A percentile compares a stretch with the other conserved stretches of the same genome.
These are phyloP conservation scores for Trichophyton simii DNA, from an alignment of 2,329 filamentous ascomycete genomes.

Conservation along the genomic window DNA sequence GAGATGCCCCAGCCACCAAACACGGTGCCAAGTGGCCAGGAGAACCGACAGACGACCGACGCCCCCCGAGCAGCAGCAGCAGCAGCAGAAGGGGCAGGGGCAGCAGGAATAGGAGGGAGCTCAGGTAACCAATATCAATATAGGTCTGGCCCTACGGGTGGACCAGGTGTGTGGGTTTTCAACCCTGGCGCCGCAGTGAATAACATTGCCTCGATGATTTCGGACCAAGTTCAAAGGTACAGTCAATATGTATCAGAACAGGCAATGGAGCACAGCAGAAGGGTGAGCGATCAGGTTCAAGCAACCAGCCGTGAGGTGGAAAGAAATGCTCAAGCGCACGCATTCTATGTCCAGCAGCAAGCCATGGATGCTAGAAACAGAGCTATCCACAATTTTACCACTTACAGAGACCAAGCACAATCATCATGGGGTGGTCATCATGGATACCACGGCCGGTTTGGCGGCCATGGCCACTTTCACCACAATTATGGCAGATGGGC, in stretches of 20 bases:
- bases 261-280: slow-evolving; percentile 24
- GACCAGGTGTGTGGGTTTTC: background rate
- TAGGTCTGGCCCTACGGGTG: background rate
- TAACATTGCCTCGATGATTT: slow-evolving; percentile 25
- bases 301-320: slow-evolving; percentile 28
- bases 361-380: background rate
- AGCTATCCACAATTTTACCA: background rate
- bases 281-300: slow-evolving; percentile 24
- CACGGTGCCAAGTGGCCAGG: too few species aligned
- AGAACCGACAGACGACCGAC: background rate
- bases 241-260: slow-evolving; percentile 28
- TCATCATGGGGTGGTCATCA: background rate
- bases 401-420: background rate
- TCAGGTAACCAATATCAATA: background rate
- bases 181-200: background rate
- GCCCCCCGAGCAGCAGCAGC: background rate
- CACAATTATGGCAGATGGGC: background rate
- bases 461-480: background rate
- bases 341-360: slow-evolving; percentile 26
- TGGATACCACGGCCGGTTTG: background rate
- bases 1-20: background rate
- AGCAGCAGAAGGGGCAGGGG: background rate
- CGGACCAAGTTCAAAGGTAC: slow-evolving; percentile 29
- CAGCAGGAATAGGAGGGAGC: background rate
- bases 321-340: slow-evolving; percentile 27